These are phyloP conservation scores for Petunia secreta DNA, from an alignment of 257 asterid species.

Conservation along the genomic window DNA sequence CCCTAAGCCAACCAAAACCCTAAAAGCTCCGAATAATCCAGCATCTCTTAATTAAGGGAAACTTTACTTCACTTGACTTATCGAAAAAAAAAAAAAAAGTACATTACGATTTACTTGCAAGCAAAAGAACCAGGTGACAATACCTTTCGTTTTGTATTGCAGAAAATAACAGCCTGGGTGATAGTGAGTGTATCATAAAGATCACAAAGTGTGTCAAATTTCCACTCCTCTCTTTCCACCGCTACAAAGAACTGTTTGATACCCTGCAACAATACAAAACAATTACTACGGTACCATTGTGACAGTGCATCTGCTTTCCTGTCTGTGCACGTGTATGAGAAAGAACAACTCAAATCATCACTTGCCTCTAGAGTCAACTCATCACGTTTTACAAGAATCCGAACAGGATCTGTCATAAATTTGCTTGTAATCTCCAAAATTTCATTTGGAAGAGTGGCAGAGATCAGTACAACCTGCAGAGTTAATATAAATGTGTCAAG, in stretches of 20 bases:
- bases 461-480: slow-evolving; percentile 87
- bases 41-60: slow-evolving; percentile 5
- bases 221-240: slow-evolving; percentile 97
- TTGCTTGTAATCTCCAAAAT: slow-evolving; percentile 95
- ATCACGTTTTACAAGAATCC: slow-evolving; percentile 98
- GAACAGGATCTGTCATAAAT: slow-evolving; percentile 98
- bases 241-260: slow-evolving; percentile 98
- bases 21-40: neutral
- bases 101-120: slow-evolving; percentile 13
- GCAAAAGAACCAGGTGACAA: slow-evolving; percentile 14
- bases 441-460: slow-evolving; percentile 99
- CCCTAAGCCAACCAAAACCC: neutral
- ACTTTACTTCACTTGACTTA: slow-evolving; percentile 8
- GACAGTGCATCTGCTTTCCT: slow-evolving; percentile 17
- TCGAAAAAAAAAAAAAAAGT: neutral
- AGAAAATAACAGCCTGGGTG: slow-evolving; percentile 97
- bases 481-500: slow-evolving; percentile 4
- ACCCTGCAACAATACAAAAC: slow-evolving; percentile 56
- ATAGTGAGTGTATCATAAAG: slow-evolving; percentile 94
- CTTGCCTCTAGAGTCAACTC: slow-evolving; percentile 95
- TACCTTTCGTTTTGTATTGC: slow-evolving; percentile 96
- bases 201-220: slow-evolving; percentile 91
- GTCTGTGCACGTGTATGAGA: neutral
- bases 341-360: slow-evolving; percentile 20
- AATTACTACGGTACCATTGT: neutral